Conservation (phyloP, 305 asterid genomes). For the Ilex paraguariensis region DNA sequence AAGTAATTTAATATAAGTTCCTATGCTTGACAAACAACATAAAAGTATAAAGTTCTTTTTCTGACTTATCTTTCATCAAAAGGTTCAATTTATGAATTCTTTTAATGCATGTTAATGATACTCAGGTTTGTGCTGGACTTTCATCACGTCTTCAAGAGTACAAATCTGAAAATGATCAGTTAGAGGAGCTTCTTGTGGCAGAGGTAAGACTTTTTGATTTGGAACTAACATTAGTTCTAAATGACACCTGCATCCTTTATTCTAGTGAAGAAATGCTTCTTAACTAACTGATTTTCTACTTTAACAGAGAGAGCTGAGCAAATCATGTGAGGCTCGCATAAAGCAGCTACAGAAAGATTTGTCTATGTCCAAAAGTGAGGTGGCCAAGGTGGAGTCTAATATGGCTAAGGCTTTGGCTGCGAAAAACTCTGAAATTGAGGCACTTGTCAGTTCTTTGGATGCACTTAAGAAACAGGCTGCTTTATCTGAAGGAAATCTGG, state of each 20-base stretch:
- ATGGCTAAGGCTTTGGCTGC: slow-evolving; percentile 92
- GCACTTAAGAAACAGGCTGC: slow-evolving; percentile 91
- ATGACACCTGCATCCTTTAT: slow-evolving; percentile 5
- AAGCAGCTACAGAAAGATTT: slow-evolving; percentile 82
- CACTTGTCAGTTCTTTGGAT: slow-evolving; percentile 72
- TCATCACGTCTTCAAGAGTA: slow-evolving; percentile 98
- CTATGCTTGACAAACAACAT: too few relatives aligned
- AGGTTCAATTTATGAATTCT: too few relatives aligned
- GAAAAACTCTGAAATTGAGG: slow-evolving; percentile 95
- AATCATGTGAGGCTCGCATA: slow-evolving; percentile 76
- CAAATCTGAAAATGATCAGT: slow-evolving; percentile 96
- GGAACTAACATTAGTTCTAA: slow-evolving; percentile 7
- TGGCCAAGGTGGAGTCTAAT: slow-evolving; percentile 67
- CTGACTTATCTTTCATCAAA: too few relatives aligned
- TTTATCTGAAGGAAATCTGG: slow-evolving; percentile 84
- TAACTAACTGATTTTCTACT: slow-evolving; percentile 20
- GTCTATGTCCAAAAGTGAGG: slow-evolving; percentile 75
- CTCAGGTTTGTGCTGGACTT: slow-evolving; percentile 98
- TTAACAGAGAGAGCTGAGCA: slow-evolving; percentile 89
- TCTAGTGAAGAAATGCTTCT: slow-evolving; percentile 14
- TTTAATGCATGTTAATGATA: slow-evolving; percentile 7
- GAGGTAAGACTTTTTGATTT: slow-evolving; percentile 54
- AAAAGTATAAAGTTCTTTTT: too few relatives aligned
- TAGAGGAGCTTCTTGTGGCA: slow-evolving; percentile 91
- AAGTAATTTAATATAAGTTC: too few relatives aligned